Base-by-base conservation (phyloP, 129 eudicot genomes). In the Tagetes erecta region DNA sequence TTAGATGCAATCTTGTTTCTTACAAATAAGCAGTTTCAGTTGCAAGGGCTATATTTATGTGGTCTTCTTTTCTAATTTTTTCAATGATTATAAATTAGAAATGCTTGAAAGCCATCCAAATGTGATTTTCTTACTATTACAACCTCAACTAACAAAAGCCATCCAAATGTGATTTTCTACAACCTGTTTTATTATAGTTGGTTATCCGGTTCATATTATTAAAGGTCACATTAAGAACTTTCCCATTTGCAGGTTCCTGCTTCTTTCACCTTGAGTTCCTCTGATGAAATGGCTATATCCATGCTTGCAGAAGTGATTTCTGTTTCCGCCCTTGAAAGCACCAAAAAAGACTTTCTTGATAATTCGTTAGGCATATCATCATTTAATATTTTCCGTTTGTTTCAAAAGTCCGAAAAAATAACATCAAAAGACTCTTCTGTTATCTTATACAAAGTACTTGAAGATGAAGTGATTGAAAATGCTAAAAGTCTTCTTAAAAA, bases 281-380 rank as follows among this genome's bases (percentile, higher is more conserved):
- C 93, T 2, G 85, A 94, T 71, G 94, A 91, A 81, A 77, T 40
- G 38, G 68, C 79, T 12, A 80, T 94, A 83, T 85, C 91, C 57
- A 78, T 66, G 67, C 84, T 94, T 75, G 97, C 89, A 64, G 99
- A 94, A 84, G 96, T 84, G 62, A 73, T 94, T 71, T 85, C 90
- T 67, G 84, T 74, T 78, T 77, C 91, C 73, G 87, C 88, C 55
- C 86, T 94, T 58, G 85, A 85, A 78, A 82, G 77, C 83, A 86
- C 89, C 37, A 83, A 88, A 78, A 82, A 80, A 10, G 74, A 85
- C 44, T 84, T 80, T 71, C 55, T 71, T 36, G 66, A 57, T 74
- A 79, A 78, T 52, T 80, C 95, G 10, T 14, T 40, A 20, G 86
- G 85, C 47, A 80, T 72, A 74, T 73, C 83, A 52, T 71, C 81